Evolutionary conservation across 1,139 yeast genomes (phyloP), one percentile per base, ranked within the genome.

Genomic region (Candida tetrigidarum): DNA sequence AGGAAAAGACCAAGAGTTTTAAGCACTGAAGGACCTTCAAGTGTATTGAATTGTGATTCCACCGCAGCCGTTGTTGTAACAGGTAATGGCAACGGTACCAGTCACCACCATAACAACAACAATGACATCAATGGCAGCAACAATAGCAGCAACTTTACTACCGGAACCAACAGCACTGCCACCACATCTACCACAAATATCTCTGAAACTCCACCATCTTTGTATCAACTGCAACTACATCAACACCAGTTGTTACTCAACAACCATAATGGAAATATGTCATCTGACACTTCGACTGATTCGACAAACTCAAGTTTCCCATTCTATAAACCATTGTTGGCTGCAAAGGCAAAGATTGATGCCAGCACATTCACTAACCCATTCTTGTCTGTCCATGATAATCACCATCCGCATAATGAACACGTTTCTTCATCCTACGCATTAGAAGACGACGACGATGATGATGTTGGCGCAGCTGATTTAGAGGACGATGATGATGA

Each of bases 1-100:
- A 58, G 80, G 50, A 74, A 74, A 50, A 62, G 80, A 52, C 78
- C 80, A 33, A 67, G 80, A 57, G 78, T 78, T 26, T 71, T 74
- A 52, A 48, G 40, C 11, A 37, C 40, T 25, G 40, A 37, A 12
- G 30, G 40, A 19, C 40, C 33, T 27, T 25, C 40, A 12, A 69
- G 76, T 52, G 78, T 69, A 46, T 62, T 67, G 12, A 32, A 32
- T 29, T 69, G 71, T 51, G 73, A 65, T 48, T 55, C 50, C 50
- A 42, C 41, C 7, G 33, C 20, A 10, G n/a, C 15, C 12, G 29
- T 45, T 25, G 37, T 33, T 19, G 37, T 44, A 23, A 33, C 41
- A 20, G 39, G 29, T 44, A 9, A 39, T 36, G 43, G 37, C 37
- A 39, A 27, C 25, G 18, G 9, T 47, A 16, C 36, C 44, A 38